These are phyloP conservation scores for Trichophyton rubrum DNA, from an alignment of 2,329 filamentous ascomycete species.

Conservation along the genomic window DNA sequence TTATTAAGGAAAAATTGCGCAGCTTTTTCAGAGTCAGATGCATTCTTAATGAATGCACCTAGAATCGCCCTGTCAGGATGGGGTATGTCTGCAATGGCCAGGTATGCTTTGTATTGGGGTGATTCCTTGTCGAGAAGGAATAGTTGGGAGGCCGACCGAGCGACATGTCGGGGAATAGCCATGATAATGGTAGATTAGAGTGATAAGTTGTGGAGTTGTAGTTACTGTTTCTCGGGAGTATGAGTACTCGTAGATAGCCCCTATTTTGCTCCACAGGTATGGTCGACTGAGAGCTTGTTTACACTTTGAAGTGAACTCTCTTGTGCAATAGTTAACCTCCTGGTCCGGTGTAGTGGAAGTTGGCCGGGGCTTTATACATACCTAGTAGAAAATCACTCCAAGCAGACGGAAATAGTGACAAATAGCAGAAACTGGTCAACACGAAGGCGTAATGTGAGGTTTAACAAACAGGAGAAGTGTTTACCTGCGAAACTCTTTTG, in stretches of 20 bases:
- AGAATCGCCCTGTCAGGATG: slow-evolving; percentile 15
- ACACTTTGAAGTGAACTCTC: too few species aligned
- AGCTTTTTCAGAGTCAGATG: slow-evolving; percentile 12
- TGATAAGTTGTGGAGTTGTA: too few species aligned
- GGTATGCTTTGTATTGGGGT: slow-evolving; percentile 11
- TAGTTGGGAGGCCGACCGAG: slow-evolving; percentile 13
- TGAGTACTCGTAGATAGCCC: background rate
- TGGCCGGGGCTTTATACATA: too few species aligned
- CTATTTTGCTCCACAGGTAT: too few species aligned
- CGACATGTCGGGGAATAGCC: slow-evolving; percentile 12
- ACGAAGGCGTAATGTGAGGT: background rate
- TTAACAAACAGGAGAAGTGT: background rate
- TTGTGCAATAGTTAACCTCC: too few species aligned
- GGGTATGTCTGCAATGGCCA: slow-evolving; percentile 11
- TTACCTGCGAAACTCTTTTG: background rate
- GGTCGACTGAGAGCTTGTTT: too few species aligned
- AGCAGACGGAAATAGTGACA: too few species aligned
- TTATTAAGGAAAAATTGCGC: slow-evolving; percentile 11
- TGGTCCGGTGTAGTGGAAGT: too few species aligned
- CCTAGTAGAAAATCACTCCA: too few species aligned
- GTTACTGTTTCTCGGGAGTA: background rate
- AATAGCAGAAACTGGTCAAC: background rate
- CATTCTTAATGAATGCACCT: slow-evolving; percentile 11
- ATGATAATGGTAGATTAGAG: background rate
- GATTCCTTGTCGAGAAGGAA: slow-evolving; percentile 14